phyloP scores from a whole-genome alignment of 495 filamentous ascomycete species.

The Penicillium ucsense region DNA sequence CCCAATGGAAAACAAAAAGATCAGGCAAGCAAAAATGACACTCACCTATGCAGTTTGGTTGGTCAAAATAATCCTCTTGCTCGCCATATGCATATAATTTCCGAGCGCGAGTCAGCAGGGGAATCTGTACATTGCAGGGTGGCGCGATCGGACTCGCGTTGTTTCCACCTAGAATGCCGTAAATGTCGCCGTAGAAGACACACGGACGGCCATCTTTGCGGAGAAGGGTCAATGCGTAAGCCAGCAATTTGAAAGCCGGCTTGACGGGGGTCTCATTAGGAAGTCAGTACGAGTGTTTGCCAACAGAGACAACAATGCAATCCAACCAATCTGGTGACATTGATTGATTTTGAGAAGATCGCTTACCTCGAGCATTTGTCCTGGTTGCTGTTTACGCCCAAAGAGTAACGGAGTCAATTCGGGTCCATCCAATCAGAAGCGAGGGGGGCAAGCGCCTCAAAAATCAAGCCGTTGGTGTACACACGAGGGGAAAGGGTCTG shows the following conservation, averaged over 20 bases:
- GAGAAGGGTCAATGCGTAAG: constrained; percentile 57
- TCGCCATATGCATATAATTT: constrained; percentile 61
- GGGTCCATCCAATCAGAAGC: no score
- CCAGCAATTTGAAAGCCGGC: constrained; percentile 48
- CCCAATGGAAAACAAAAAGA: neutral
- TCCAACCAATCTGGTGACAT: neutral
- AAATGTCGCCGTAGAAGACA: constrained; percentile 66
- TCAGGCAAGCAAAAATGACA: neutral
- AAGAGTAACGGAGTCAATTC: neutral
- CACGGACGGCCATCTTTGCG: constrained; percentile 57
- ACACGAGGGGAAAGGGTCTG: neutral
- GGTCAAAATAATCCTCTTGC: constrained; percentile 61
- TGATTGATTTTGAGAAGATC: neutral
- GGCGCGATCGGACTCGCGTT: constrained; percentile 41
- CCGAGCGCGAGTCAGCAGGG: constrained; percentile 51
- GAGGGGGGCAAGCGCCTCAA: no score
- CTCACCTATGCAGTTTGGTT: constrained; percentile 52
- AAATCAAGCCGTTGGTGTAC: neutral
- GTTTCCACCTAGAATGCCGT: constrained; percentile 46
- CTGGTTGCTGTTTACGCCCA: constrained; percentile 40
- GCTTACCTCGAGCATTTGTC: constrained; percentile 45
- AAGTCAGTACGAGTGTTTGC: constrained; percentile 3
- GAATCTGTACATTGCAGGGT: constrained; percentile 49
- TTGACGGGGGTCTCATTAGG: constrained; percentile 35
- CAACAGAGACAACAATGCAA: no score